These are phyloP conservation scores for Phytopythium chamaehyphon DNA, from an alignment of 352 stramenopile genomes.

Conservation along the genomic window DNA sequence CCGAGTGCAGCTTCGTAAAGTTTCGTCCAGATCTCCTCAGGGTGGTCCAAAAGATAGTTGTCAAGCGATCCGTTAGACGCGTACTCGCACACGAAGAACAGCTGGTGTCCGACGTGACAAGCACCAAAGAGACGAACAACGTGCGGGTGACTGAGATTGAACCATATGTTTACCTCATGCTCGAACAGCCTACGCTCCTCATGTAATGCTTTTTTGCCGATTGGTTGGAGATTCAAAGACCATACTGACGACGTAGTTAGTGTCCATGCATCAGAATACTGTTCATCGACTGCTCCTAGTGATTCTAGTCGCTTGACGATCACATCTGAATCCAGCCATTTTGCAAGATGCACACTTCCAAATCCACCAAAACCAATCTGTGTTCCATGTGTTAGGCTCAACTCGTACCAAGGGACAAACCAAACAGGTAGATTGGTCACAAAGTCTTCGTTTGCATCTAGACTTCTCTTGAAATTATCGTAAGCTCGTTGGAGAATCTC, in stretches of 20 bases:
- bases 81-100: conserved; percentile 3
- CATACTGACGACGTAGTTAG: too few species aligned
- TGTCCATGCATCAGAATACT: too few species aligned
- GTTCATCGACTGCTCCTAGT: too few species aligned
- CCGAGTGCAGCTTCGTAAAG: background rate
- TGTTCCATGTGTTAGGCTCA: background rate
- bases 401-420: background rate
- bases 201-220: background rate
- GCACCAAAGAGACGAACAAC: conserved; percentile 30
- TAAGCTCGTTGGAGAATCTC: too few species aligned
- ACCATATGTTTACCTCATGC: conserved; percentile 22
- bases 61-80: background rate
- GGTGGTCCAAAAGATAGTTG: background rate
- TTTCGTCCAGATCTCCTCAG: background rate
- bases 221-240: background rate
- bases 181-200: conserved; percentile 16
- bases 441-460: too few species aligned
- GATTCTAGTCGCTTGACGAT: conserved; percentile 1
- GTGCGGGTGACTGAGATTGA: conserved; percentile 26
- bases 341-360: background rate
- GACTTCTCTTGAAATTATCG: too few species aligned
- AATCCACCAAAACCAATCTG: background rate
- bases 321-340: background rate
- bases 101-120: conserved; percentile 2
- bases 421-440: background rate